Conservation (phyloP, 2,329 filamentous ascomycete genomes). For the Aspergillus sojae region DNA sequence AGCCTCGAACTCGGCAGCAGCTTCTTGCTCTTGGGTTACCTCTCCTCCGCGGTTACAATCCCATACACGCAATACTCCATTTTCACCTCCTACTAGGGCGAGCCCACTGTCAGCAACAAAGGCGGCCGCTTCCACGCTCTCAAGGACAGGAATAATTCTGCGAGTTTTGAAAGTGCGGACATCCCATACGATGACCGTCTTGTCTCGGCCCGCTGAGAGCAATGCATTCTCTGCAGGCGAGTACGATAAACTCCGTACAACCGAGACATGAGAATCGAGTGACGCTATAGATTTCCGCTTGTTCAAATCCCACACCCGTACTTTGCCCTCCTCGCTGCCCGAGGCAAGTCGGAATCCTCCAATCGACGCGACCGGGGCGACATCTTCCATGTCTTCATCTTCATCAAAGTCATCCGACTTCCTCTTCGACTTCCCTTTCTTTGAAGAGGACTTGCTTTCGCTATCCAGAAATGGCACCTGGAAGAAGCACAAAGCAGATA, state of each 20-base stretch:
- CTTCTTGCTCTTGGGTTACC: constrained; percentile 72
- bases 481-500: constrained; percentile 92
- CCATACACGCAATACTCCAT: constrained; percentile 83
- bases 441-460: constrained; percentile 42
- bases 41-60: constrained; percentile 75
- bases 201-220: constrained; percentile 85
- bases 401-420: constrained; percentile 31
- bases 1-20: constrained; percentile 61
- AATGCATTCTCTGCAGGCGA: constrained; percentile 73
- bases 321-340: constrained; percentile 90
- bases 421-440: constrained; percentile 50
- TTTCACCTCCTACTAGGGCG: constrained; percentile 83
- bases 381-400: constrained; percentile 49
- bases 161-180: constrained; percentile 79
- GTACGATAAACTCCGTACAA: constrained; percentile 86
- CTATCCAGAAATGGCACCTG: constrained; percentile 60
- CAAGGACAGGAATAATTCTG: constrained; percentile 79
- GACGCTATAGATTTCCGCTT: constrained; percentile 76
- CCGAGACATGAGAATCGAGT: constrained; percentile 90
- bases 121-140: constrained; percentile 80
- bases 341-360: constrained; percentile 79
- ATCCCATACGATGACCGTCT: constrained; percentile 93
- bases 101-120: constrained; percentile 73
- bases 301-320: constrained; percentile 88
- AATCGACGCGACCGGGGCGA: constrained; percentile 43